Evolutionary conservation across 2,329 filamentous ascomycete species (phyloP), one percentile per base, ranked within the genome.

Genomic region (Aspergillus cejpii): DNA sequence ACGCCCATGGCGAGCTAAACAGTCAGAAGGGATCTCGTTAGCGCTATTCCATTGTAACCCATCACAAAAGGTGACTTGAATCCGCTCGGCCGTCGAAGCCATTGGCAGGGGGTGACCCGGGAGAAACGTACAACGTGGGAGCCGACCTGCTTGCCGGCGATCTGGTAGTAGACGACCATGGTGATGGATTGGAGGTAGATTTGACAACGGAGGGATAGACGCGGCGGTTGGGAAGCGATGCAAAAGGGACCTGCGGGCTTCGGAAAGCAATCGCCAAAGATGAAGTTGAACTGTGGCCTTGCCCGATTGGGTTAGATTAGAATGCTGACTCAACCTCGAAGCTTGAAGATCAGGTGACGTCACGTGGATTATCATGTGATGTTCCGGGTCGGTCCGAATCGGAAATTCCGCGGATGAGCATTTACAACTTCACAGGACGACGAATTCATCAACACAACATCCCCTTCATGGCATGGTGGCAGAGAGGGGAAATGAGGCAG

Each of bases 1-100:
- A 75, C 76, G 48, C 72, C 75, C 62, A 83, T 82, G 50, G 80
- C 70, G 61, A 84, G 79, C 80, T 84, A 57, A 47, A 49, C 2
- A 14, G 7, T 37, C 17, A 41, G 17, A 10, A 1, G 14, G 3
- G 6, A 47, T 19, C 39, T 51, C 43, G 45, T 50, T 45, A 44
- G 47, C 17, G 44, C 28, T 31, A 48, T 47, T 19, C 31, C 27
- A 6, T 27, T 15, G 15, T 20, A 34, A 34, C 17, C 14, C 8
- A 5, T n/a, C 8, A 5, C 23, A 8, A 20, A 11, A 15, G 17
- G 10, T 19, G 31, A 34, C 7, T 11, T 20, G 17, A 12, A 20
- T 20, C 15, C 31, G 10, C 3, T 20, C 31, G 31, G 31, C 17
- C 11, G 31, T 34, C 10, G 31, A 6, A 19, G 31, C 26, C 41